These are phyloP conservation scores for Shiraia sp. DNA, from an alignment of 2,329 filamentous ascomycete genomes.

Conservation along the genomic window DNA sequence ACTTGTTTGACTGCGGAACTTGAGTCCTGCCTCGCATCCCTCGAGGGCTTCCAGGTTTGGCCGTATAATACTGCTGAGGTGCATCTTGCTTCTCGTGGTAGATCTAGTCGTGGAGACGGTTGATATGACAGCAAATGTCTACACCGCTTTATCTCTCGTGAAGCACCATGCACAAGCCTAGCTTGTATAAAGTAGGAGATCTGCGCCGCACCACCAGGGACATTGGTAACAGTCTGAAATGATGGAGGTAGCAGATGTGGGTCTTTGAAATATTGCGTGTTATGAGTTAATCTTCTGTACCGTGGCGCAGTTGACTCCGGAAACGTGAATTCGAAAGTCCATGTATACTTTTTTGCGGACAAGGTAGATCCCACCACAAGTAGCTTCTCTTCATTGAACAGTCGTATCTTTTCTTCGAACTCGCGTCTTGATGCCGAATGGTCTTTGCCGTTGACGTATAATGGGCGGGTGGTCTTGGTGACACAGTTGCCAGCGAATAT, in stretches of 20 bases:
- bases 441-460: constrained; percentile 20
- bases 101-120: constrained; percentile 17
- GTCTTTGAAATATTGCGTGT: constrained; percentile 32
- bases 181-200: constrained; percentile 39
- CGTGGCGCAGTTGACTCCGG: constrained; percentile 34
- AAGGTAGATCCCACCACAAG: constrained; percentile 23
- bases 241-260: constrained; percentile 41
- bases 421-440: constrained; percentile 19
- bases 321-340: constrained; percentile 43
- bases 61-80: constrained; percentile 30
- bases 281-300: constrained; percentile 31
- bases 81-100: constrained; percentile 20
- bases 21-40: constrained; percentile 12
- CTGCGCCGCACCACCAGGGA: constrained; percentile 30
- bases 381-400: constrained; percentile 35
- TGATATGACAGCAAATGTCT: constrained; percentile 33
- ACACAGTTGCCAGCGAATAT: constrained; percentile 37
- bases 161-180: constrained; percentile 19
- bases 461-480: constrained; percentile 37
- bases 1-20: constrained; percentile 25
- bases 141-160: constrained; percentile 17
- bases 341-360: constrained; percentile 33
- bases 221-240: constrained; percentile 31
- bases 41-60: constrained; percentile 32
- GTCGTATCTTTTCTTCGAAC: constrained; percentile 32